These are phyloP conservation scores for Begonia fuchsioides DNA, from an alignment of 306 rosid genomes.

Conservation along the genomic window DNA sequence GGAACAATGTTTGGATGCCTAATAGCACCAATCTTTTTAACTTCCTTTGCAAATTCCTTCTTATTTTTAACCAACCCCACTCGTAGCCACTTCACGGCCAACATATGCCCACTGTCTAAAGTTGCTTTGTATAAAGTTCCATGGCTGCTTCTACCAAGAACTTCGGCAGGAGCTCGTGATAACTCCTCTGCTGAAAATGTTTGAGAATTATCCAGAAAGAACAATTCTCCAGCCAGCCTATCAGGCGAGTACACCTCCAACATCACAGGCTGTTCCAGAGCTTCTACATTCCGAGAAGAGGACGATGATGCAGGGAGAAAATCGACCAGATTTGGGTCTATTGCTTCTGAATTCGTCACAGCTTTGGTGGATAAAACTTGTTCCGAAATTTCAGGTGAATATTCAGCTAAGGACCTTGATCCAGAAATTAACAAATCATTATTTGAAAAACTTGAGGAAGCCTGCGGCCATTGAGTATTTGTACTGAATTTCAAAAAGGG, in stretches of 20 bases:
- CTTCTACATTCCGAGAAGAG: conserved; percentile 63
- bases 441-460: conserved; percentile 72
- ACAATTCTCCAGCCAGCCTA: conserved; percentile 84
- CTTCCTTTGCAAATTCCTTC: conserved; percentile 95
- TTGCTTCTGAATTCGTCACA: conserved; percentile 46
- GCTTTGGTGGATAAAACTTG: conserved; percentile 37
- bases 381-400: conserved; percentile 51
- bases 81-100: conserved; percentile 94
- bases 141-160: conserved; percentile 97
- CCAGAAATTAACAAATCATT: conserved; percentile 74
- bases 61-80: conserved; percentile 89
- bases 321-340: conserved; percentile 50
- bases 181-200: conserved; percentile 88
- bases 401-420: conserved; percentile 61
- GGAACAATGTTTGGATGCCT: conserved; percentile 87
- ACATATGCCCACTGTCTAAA: conserved; percentile 76
- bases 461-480: conserved; percentile 44
- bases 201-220: conserved; percentile 67
- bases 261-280: conserved; percentile 65
- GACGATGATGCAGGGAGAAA: conserved; percentile 58
- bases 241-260: conserved; percentile 95
- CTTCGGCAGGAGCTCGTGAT: conserved; percentile 98
- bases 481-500: conserved; percentile 69
- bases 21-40: conserved; percentile 76
- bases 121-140: conserved; percentile 98